Evolutionary conservation across 2,329 filamentous ascomycete genomes (phyloP).

Genomic region (Aspergillus tamarii): DNA sequence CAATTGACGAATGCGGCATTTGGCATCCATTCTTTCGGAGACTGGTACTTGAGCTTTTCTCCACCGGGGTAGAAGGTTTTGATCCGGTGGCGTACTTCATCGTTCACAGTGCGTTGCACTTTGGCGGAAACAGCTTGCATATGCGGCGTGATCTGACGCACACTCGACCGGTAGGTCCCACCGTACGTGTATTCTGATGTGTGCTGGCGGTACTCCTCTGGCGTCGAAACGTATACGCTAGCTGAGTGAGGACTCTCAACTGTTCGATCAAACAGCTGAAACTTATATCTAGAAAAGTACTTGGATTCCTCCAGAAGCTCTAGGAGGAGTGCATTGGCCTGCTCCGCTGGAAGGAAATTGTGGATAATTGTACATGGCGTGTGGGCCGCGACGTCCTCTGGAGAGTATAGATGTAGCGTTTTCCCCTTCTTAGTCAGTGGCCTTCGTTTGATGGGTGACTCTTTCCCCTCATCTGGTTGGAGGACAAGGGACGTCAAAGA

Average conservation of each 20-base stretch:
- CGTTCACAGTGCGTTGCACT: conserved; percentile 77
- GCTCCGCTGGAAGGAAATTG: conserved; percentile 75
- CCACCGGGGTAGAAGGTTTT: conserved; percentile 67
- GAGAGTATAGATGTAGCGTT: conserved; percentile 82
- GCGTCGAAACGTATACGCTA: conserved; percentile 78
- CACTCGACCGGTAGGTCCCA: conserved; percentile 72
- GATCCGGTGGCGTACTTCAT: conserved; percentile 74
- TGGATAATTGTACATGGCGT: conserved; percentile 92
- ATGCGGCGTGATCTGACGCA: conserved; percentile 74
- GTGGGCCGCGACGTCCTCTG: conserved; percentile 76
- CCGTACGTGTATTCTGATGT: conserved; percentile 86
- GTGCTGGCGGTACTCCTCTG: conserved; percentile 69
- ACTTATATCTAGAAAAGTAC: conserved; percentile 71
- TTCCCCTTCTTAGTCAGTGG: conserved; percentile 73
- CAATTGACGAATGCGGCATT: conserved; percentile 96
- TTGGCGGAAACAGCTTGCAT: conserved; percentile 70
- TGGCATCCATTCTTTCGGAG: conserved; percentile 72
- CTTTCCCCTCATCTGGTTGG: conserved; percentile 18
- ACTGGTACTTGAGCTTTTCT: conserved; percentile 77
- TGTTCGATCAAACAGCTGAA: conserved; percentile 85
- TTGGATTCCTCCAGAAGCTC: conserved; percentile 76
- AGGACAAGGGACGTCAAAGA: conserved; percentile 61
- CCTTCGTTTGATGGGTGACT: conserved; percentile 15
- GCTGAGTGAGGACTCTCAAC: conserved; percentile 84
- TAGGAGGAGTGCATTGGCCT: conserved; percentile 72